Evolutionary conservation across 2,329 filamentous ascomycete species (phyloP).

Genomic region (Claviceps humidiphila): DNA sequence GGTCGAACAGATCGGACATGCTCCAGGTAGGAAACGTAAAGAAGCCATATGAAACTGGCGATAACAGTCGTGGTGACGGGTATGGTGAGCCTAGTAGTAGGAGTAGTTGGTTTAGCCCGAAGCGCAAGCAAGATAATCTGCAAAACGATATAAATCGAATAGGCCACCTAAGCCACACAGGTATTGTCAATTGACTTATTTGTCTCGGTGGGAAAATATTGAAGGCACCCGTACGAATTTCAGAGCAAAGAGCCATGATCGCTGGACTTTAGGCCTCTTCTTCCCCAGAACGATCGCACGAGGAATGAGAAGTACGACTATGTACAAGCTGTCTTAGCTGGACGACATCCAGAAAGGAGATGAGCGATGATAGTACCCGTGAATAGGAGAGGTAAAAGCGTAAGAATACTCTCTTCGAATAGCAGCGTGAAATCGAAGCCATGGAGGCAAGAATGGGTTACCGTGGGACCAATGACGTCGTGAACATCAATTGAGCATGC

Average conservation of each 20-base stretch:
- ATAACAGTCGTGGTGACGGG: slow-evolving; percentile 8
- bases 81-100: slow-evolving; percentile 9
- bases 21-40: slow-evolving; percentile 17
- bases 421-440: slow-evolving; percentile 18
- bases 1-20: slow-evolving; percentile 19
- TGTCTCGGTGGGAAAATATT: background rate
- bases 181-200: background rate
- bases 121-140: slow-evolving; percentile 10
- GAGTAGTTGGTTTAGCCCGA: slow-evolving; percentile 7
- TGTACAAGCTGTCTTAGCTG: background rate
- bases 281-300: slow-evolving; percentile 3
- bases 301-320: slow-evolving; percentile 5
- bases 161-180: background rate
- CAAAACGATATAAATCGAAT: slow-evolving; percentile 5
- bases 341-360: background rate
- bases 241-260: slow-evolving; percentile 7
- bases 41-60: slow-evolving; percentile 7
- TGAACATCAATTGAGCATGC: slow-evolving; percentile 7
- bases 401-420: slow-evolving; percentile 15
- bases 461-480: slow-evolving; percentile 9
- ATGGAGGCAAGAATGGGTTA: slow-evolving; percentile 10
- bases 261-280: slow-evolving; percentile 4
- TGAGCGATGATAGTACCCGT: slow-evolving; percentile 4
- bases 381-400: slow-evolving; percentile 10
- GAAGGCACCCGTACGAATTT: slow-evolving; percentile 6